Evolutionary conservation across 1,284 basidiomycete species (phyloP).

Genomic region (Cutaneotrichosporon sp.): DNA sequence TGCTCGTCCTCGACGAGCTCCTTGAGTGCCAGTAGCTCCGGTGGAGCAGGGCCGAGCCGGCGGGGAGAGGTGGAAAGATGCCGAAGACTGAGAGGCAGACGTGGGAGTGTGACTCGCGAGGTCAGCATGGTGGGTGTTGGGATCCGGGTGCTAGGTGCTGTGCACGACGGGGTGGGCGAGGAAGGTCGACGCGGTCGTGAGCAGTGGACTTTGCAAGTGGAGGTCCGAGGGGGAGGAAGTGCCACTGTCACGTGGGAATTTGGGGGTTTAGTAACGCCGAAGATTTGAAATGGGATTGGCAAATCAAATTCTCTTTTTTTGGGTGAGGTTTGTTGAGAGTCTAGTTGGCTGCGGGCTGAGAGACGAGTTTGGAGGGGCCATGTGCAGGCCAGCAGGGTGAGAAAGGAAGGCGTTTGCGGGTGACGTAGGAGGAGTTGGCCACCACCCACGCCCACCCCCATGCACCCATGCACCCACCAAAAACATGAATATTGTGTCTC

Average conservation of each 20-base stretch:
- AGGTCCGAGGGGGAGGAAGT: background rate
- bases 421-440: background rate
- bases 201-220: background rate
- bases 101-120: background rate
- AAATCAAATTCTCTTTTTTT: background rate
- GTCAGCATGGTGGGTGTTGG: background rate
- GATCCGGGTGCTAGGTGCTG: background rate
- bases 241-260: conserved; percentile 9
- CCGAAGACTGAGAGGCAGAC: background rate
- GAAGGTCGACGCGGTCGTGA: background rate
- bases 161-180: background rate
- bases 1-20: conserved; percentile 24
- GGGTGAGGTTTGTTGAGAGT: background rate
- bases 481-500: too few relatives aligned
- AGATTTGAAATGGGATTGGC: background rate
- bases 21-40: conserved; percentile 20
- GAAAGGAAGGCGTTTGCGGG: background rate
- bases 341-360: too few relatives aligned
- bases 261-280: too few relatives aligned
- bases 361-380: too few relatives aligned
- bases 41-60: conserved; percentile 4
- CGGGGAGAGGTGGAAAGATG: background rate
- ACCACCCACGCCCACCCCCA: too few relatives aligned
- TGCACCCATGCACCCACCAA: too few relatives aligned
- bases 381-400: too few relatives aligned